phyloP scores from a whole-genome alignment of 306 rosid species.

The Myrica gale region DNA sequence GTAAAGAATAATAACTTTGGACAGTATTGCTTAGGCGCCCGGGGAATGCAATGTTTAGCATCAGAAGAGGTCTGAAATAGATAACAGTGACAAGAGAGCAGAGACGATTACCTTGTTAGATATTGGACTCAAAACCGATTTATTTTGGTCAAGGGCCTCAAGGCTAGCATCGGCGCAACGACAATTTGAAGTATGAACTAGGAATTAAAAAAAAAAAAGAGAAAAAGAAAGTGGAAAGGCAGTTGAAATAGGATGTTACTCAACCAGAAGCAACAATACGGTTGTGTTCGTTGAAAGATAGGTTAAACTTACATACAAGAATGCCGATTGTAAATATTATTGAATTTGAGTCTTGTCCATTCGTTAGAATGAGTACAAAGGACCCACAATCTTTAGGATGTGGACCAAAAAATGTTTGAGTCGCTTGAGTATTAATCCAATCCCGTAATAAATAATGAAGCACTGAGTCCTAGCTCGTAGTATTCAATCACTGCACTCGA shows the following conservation, averaged over 20 bases:
- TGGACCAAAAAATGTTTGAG: conserved; percentile 71
- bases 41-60: too few species aligned
- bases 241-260: too few species aligned
- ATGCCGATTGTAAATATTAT: not conserved
- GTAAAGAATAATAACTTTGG: too few species aligned
- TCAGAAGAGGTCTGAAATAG: not conserved
- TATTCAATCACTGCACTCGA: conserved; percentile 54
- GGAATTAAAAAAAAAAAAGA: not conserved
- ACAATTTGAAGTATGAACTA: not conserved
- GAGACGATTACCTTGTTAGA: not conserved
- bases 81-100: not conserved
- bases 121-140: not conserved
- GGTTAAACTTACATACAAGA: too few species aligned
- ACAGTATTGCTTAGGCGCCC: too few species aligned
- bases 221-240: too few species aligned
- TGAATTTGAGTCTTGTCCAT: not conserved
- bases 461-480: conserved; percentile 8
- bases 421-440: conserved; percentile 37
- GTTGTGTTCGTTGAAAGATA: too few species aligned
- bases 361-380: conserved; percentile 16
- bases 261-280: too few species aligned
- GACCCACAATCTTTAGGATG: conserved; percentile 27
- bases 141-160: not conserved
- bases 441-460: conserved; percentile 23
- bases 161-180: not conserved